phyloP scores from a whole-genome alignment of 495 filamentous ascomycete species.

The Daldinia decipiens region DNA sequence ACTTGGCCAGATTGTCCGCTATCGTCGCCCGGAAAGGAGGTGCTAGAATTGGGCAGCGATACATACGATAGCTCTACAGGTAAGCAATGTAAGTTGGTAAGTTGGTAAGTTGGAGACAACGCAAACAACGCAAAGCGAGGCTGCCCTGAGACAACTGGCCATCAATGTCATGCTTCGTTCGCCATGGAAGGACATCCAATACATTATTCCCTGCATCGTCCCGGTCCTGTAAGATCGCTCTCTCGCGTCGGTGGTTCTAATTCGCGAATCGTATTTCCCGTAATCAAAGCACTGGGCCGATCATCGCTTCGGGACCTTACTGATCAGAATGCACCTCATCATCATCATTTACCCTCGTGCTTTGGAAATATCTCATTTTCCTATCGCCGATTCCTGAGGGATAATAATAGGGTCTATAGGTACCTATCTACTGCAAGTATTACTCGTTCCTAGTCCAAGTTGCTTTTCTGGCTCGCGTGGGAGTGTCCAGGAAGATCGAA shows the following conservation, averaged over 20 bases:
- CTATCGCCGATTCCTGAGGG: constrained; percentile 8
- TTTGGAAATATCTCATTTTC: constrained; percentile 21
- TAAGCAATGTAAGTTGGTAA: constrained; percentile 7
- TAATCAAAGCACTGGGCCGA: constrained; percentile 19
- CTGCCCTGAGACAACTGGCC: constrained; percentile 36
- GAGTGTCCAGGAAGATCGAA: constrained; percentile 24
- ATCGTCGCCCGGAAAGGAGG: constrained; percentile 23
- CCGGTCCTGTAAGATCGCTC: constrained; percentile 8
- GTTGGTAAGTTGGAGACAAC: constrained; percentile 2
- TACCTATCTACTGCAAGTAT: constrained; percentile 13
- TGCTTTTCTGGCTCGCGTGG: constrained; percentile 21
- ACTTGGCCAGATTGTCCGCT: constrained; percentile 15
- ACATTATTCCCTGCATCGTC: constrained; percentile 10
- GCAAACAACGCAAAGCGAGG: constrained; percentile 29
- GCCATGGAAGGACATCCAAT: constrained; percentile 23
- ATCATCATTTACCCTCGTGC: constrained; percentile 7
- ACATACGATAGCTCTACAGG: constrained; percentile 38
- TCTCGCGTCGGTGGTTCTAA: constrained; percentile 10
- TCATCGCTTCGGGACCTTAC: constrained; percentile 39
- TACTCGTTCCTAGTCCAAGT: neutral
- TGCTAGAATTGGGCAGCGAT: constrained; percentile 45
- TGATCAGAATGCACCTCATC: constrained; percentile 23
- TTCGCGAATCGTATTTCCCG: constrained; percentile 37
- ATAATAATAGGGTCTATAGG: constrained; percentile 20
- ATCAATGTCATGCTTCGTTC: constrained; percentile 14